These are phyloP conservation scores for Pyrenula massariospora DNA, from an alignment of 495 filamentous ascomycete species.

Conservation along the genomic window DNA sequence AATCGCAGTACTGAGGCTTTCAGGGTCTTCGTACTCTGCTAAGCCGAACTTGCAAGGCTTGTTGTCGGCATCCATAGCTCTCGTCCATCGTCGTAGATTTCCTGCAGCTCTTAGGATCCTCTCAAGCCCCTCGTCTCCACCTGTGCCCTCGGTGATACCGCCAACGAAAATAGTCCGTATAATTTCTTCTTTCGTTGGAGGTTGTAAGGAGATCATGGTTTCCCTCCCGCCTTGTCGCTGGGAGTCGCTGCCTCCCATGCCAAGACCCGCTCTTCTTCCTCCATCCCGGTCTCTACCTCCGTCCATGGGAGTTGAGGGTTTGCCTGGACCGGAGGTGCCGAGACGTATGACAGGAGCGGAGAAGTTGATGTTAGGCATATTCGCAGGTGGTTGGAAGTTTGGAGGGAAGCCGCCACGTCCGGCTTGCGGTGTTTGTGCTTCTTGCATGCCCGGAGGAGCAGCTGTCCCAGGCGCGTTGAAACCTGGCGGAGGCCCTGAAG, in stretches of 20 bases:
- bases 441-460: constrained; percentile 70
- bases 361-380: constrained; percentile 97
- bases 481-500: constrained; percentile 51
- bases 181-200: constrained; percentile 83
- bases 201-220: constrained; percentile 64
- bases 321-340: constrained; percentile 56
- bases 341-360: constrained; percentile 93
- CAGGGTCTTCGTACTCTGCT: constrained; percentile 88
- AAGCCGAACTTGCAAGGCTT: constrained; percentile 89
- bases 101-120: constrained; percentile 68
- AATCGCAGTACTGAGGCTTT: constrained; percentile 76
- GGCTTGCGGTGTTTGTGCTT: constrained; percentile 45
- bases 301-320: constrained; percentile 44
- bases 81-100: constrained; percentile 71
- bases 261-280: constrained; percentile 56
- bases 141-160: constrained; percentile 65
- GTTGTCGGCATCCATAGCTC: constrained; percentile 67
- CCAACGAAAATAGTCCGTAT: constrained; percentile 83
- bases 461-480: constrained; percentile 70
- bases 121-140: constrained; percentile 76
- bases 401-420: constrained; percentile 68
- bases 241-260: constrained; percentile 51
- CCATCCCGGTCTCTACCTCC: constrained; percentile 30
- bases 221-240: constrained; percentile 62
- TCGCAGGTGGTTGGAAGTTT: constrained; percentile 81